Conservation (phyloP, 164 flowering plant species). For the Nymphaea colorata region DNA sequence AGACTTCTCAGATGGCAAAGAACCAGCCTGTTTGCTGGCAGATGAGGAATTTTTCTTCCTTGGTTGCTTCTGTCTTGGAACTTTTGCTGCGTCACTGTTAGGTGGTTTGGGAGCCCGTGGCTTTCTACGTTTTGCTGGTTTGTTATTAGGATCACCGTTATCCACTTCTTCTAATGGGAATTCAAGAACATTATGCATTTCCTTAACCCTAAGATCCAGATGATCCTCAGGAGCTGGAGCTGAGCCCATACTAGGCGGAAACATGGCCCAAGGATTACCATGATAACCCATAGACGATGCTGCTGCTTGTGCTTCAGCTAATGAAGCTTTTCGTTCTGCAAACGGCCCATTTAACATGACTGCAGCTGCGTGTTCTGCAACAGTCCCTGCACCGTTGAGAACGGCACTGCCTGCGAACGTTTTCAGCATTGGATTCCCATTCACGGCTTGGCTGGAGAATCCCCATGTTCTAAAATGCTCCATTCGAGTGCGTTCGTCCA, state of each 20-base stretch:
- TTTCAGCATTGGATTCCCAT: background rate
- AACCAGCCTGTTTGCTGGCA: background rate
- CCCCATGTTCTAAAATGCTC: background rate
- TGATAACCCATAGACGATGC: background rate
- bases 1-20: background rate
- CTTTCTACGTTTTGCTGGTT: background rate
- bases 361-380: background rate
- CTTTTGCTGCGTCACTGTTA: constrained; percentile 4
- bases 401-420: background rate
- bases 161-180: background rate
- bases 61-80: background rate
- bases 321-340: background rate
- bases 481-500: background rate
- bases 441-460: background rate
- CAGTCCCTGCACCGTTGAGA: background rate
- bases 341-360: background rate
- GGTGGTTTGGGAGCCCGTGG: constrained; percentile 3
- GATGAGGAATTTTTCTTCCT: background rate
- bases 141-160: background rate
- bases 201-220: background rate
- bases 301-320: background rate
- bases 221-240: background rate
- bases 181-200: background rate
- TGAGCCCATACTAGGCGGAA: background rate
- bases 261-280: background rate